These are phyloP conservation scores for Salix brachista DNA, from an alignment of 345 rosid species.

Conservation along the genomic window DNA sequence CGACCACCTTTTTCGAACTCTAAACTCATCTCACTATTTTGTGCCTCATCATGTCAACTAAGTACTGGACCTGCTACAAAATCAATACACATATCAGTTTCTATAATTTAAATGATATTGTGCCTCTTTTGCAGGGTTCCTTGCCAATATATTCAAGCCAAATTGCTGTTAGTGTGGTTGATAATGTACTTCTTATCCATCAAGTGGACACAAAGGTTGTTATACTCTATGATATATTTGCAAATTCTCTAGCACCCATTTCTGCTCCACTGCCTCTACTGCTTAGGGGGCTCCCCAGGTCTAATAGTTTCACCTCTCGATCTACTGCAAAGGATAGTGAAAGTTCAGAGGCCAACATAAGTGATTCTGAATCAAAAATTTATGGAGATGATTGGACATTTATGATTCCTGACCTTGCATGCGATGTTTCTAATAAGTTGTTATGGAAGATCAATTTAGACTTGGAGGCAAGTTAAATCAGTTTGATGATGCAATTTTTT, in stretches of 20 bases:
- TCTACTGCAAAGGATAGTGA: conserved; percentile 47
- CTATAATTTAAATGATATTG: background rate
- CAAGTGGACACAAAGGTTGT: conserved; percentile 96
- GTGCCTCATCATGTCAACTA: background rate
- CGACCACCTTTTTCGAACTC: background rate
- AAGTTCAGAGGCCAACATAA: conserved; percentile 45
- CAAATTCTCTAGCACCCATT: conserved; percentile 90
- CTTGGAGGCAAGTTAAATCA: conserved; percentile 59
- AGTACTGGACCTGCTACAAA: background rate
- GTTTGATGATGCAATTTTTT: background rate
- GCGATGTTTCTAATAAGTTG: conserved; percentile 62
- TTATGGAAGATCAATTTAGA: conserved; percentile 91
- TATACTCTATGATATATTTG: conserved; percentile 80
- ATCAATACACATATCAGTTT: background rate
- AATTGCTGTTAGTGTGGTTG: conserved; percentile 78
- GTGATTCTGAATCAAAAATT: conserved; percentile 48
- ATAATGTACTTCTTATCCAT: conserved; percentile 90
- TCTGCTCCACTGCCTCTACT: conserved; percentile 96
- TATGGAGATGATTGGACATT: conserved; percentile 92
- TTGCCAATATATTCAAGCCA: conserved; percentile 90
- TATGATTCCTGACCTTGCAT: conserved; percentile 82
- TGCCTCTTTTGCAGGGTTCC: conserved; percentile 62
- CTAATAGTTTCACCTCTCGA: conserved; percentile 40
- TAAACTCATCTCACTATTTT: background rate
- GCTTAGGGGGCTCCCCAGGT: conserved; percentile 66